Evolutionary conservation across 257 asterid genomes (phyloP).

Genomic region (Thymus mandschuricus): DNA sequence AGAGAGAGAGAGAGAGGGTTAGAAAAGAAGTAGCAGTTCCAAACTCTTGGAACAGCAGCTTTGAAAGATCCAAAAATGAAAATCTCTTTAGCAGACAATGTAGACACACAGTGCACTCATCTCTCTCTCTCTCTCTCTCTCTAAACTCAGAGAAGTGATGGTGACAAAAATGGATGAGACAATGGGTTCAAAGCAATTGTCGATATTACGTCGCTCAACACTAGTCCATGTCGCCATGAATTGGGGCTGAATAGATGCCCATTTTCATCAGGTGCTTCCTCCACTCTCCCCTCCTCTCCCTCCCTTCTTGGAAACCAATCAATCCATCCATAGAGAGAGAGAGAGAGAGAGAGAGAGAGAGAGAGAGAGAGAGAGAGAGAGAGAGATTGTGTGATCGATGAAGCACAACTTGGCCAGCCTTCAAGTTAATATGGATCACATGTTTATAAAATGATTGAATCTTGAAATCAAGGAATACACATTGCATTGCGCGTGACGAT

Average conservation of each 20-base stretch:
- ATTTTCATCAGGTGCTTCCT: conserved; percentile 47
- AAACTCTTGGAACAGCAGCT: conserved; percentile 1
- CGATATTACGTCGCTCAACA: conserved; percentile 29
- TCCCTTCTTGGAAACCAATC: too few relatives aligned
- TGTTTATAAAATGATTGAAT: conserved; percentile 21
- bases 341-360: neutral
- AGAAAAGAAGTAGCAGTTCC: conserved; percentile 1
- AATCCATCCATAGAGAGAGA: neutral
- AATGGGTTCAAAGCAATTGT: conserved; percentile 34
- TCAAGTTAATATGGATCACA: neutral
- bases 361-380: neutral
- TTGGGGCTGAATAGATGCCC: conserved; percentile 76
- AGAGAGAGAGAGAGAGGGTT: too few relatives aligned
- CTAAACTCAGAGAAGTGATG: neutral
- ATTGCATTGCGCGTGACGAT: neutral
- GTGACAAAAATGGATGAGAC: conserved; percentile 27
- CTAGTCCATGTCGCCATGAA: conserved; percentile 40
- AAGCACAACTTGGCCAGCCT: neutral
- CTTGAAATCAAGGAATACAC: neutral
- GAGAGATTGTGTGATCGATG: neutral
- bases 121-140: neutral
- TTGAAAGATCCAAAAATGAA: neutral
- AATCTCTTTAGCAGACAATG: neutral
- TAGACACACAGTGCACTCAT: neutral
- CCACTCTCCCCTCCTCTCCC: conserved; percentile 31